Conservation (phyloP, 2,329 filamentous ascomycete genomes). For the Ascochyta lentis region DNA sequence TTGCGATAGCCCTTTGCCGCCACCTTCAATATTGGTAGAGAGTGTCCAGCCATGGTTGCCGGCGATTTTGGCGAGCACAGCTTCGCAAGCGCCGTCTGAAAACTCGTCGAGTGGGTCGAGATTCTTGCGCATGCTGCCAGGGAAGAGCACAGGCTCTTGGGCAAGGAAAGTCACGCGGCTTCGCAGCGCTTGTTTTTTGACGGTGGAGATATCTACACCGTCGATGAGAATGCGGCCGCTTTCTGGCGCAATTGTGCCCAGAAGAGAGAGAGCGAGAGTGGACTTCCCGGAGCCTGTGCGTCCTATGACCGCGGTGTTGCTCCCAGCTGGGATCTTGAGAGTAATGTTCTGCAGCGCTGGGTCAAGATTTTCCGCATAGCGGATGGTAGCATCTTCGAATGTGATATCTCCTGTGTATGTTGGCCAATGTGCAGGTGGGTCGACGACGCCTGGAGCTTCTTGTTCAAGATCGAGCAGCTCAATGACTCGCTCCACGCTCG, state of each 20-base stretch:
- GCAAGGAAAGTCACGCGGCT: conserved; percentile 70
- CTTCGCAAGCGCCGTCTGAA: conserved; percentile 60
- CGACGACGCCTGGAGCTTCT: conserved; percentile 70
- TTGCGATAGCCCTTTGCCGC: conserved; percentile 68
- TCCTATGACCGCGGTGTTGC: conserved; percentile 79
- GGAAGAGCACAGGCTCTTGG: conserved; percentile 71
- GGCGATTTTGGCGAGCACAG: conserved; percentile 63
- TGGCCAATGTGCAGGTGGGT: conserved; percentile 80
- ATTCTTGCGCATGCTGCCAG: conserved; percentile 66
- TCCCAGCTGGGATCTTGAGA: conserved; percentile 78
- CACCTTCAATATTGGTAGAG: conserved; percentile 63
- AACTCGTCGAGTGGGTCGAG: conserved; percentile 67
- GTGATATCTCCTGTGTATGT: conserved; percentile 72
- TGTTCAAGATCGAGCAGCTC: conserved; percentile 81
- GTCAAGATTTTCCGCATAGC: conserved; percentile 79
- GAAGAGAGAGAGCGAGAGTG: conserved; percentile 70
- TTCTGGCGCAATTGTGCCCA: conserved; percentile 61
- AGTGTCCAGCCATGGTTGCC: conserved; percentile 63
- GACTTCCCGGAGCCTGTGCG: conserved; percentile 81
- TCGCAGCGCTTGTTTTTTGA: conserved; percentile 66
- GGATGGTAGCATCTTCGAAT: conserved; percentile 79
- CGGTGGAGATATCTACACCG: conserved; percentile 64
- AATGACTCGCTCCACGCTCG: conserved; percentile 85
- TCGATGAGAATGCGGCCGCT: conserved; percentile 66
- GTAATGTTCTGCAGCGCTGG: conserved; percentile 72